Evolutionary conservation across 2,329 filamentous ascomycete genomes (phyloP), one percentile per base, ranked within the genome.

Genomic region (Pseudogymnoascus sp.): DNA sequence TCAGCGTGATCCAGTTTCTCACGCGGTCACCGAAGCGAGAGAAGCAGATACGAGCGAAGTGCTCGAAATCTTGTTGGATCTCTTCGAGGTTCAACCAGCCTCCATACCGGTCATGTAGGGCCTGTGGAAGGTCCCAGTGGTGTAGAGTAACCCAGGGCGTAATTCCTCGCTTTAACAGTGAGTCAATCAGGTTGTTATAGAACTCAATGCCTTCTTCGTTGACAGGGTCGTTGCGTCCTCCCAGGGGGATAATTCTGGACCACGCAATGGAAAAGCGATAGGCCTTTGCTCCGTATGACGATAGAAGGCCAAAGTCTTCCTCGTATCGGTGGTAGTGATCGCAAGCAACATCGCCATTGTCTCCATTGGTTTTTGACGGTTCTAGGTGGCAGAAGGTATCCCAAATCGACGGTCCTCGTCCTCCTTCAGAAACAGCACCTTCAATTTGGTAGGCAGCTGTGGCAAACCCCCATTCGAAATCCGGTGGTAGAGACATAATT

Each of bases 281-380:
- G 62, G 74, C 72, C 23, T 74, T 71, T 14, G 74, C 72, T 0
- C 74, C 75, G 64, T 75, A 74, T 0, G 74, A 70, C 0, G 75
- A 74, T 41, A 77, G 49, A 2, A 76, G 70, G 35, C 73, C 68
- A 45, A 77, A 74, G 61, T 81, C 78, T 68, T 80, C 75, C 61
- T 80, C 79, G 68, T 81, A 81, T 11, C 77, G 70, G 60, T 78
- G 80, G 64, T 81, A 81, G 60, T 80, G 76, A 61, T 80, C 76
- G 62, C 79, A 75, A 0, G 77, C 75, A 31, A 83, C 71, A 64
- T 83, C 80, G 2, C 78, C 80, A 68, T 68, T 74, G 58, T 68
- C 70, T 69, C 11, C 69, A 66, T 8, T 69, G 63, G 65, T 74
- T 62, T 64, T 66, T 58, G 39, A 69, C 4, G 63, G 72, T 60